These are phyloP conservation scores for Chrysoporthe deuterocubensis DNA, from an alignment of 2,329 filamentous ascomycete species.

Conservation along the genomic window DNA sequence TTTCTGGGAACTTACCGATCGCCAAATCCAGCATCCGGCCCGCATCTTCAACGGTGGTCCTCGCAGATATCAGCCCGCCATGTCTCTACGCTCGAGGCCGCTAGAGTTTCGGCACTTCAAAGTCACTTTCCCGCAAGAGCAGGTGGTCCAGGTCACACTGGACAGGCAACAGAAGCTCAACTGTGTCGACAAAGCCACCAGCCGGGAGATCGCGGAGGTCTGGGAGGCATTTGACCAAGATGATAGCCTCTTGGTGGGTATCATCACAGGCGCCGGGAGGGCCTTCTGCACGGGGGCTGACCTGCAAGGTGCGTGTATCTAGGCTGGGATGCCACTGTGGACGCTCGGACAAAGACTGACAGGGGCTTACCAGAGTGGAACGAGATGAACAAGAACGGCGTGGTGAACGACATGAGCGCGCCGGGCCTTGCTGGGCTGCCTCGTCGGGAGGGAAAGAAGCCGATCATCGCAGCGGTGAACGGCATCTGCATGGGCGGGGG, in stretches of 20 bases:
- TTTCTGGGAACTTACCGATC: neutral
- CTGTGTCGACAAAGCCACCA: conserved; percentile 51
- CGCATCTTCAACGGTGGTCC: neutral
- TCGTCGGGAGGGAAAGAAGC: conserved; percentile 70
- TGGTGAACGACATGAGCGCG: conserved; percentile 40
- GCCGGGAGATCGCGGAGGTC: conserved; percentile 50
- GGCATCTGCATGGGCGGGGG: conserved; percentile 74
- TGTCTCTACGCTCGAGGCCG: conserved; percentile 26
- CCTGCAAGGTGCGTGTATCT: conserved; percentile 48
- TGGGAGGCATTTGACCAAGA: conserved; percentile 60
- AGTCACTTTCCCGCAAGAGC: conserved; percentile 27
- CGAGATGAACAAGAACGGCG: conserved; percentile 43
- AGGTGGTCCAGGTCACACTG: conserved; percentile 44
- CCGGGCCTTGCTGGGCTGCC: conserved; percentile 67
- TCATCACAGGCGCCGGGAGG: conserved; percentile 64
- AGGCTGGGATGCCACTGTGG: neutral
- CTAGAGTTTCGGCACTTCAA: conserved; percentile 30
- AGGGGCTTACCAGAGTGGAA: conserved; percentile 53
- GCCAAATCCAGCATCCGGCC: neutral
- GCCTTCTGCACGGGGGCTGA: conserved; percentile 70
- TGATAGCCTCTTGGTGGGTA: conserved; percentile 58
- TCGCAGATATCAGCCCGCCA: conserved; percentile 5
- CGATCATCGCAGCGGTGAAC: conserved; percentile 77
- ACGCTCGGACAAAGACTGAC: conserved; percentile 8
- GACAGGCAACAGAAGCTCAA: conserved; percentile 60